Base-by-base conservation (phyloP, 305 asterid species). In the Fraxinus velutina region DNA sequence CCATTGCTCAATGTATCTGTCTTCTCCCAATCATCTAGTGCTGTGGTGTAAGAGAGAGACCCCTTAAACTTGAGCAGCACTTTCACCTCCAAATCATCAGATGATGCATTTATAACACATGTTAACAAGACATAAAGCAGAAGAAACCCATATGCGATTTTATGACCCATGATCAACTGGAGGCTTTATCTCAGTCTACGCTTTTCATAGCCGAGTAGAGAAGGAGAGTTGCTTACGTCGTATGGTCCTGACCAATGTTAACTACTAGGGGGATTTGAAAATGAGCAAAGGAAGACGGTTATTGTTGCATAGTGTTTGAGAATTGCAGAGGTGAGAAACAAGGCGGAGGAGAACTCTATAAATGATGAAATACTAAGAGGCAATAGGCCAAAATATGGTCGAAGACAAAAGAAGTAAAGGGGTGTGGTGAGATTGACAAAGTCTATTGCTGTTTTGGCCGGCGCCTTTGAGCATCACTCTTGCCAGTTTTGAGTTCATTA, bases 1-100 rank as follows among this genome's bases (percentile, higher is more conserved):
- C 83, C 81, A 2, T 13, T 82, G 84, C 91, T 86, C 6, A 71
- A 24, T 64, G 29, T 22, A 1, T 22, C 60, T 6, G 76, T 70
- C 19, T 15, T 2, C 33, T 73, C 72, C 90, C 90, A 88, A 78
- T 27, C 81, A 33, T 80, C 27, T 2, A 88, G 80, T 24, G 60
- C 71, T 1, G 81, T 74, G 32, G 85, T 29, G 6, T 84, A 86
- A 6, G 44, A 0, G 15, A 88, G 79, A 52, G 2, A 36, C 13
- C 0, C 84, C 86, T 6, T 86, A 52, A 12, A 0, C 2, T 73
- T 78, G 2, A 88, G 50, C n/a, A 86, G 86, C 15, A 71, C 22
- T 10, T 6, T 29, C 6, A 50, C 66, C 24, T 78, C 80, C 2
- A 75, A 7, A 50, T 52, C 71, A 19, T 32, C 55, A 17, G 75